Evolutionary conservation across 2,329 filamentous ascomycete genomes (phyloP).

Genomic region (Nemania sp.): DNA sequence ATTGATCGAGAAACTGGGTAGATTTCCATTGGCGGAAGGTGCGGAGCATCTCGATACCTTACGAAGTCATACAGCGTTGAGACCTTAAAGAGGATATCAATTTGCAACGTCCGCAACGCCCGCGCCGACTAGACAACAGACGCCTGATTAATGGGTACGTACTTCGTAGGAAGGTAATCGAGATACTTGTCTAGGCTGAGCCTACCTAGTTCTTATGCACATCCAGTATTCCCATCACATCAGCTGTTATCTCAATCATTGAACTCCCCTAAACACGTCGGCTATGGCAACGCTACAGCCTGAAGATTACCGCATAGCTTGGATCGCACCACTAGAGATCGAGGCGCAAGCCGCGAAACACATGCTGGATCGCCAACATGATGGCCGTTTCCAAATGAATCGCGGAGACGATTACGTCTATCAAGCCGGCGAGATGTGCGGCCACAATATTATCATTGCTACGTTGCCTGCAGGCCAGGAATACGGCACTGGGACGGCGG

Average conservation of each 20-base stretch:
- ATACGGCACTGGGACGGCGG: slow-evolving; percentile 8
- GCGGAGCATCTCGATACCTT: slow-evolving; percentile 12
- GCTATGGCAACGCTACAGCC: too few species aligned
- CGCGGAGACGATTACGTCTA: slow-evolving; percentile 14
- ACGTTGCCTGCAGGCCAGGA: slow-evolving; percentile 7
- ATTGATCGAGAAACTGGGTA: neutral
- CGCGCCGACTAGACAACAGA: neutral
- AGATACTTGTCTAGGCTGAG: neutral
- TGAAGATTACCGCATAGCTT: too few species aligned
- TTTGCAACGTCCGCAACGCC: slow-evolving; percentile 2
- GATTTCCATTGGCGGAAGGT: neutral
- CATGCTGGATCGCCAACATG: slow-evolving; percentile 12
- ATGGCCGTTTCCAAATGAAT: slow-evolving; percentile 4
- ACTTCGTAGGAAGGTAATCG: slow-evolving; percentile 2
- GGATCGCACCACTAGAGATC: slow-evolving; percentile 13
- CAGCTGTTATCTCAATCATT: too few species aligned
- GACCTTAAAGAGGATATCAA: neutral
- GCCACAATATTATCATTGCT: slow-evolving; percentile 13
- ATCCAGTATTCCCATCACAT: too few species aligned
- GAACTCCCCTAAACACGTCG: too few species aligned
- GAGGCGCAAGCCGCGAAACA: slow-evolving; percentile 5
- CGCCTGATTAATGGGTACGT: neutral
- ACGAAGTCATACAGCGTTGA: neutral
- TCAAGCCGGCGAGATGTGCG: slow-evolving; percentile 4
- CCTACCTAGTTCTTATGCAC: too few species aligned